These are phyloP conservation scores for Pilobolus umbonatus DNA, from an alignment of 192 early-diverging fungal genomes.

Conservation along the genomic window DNA sequence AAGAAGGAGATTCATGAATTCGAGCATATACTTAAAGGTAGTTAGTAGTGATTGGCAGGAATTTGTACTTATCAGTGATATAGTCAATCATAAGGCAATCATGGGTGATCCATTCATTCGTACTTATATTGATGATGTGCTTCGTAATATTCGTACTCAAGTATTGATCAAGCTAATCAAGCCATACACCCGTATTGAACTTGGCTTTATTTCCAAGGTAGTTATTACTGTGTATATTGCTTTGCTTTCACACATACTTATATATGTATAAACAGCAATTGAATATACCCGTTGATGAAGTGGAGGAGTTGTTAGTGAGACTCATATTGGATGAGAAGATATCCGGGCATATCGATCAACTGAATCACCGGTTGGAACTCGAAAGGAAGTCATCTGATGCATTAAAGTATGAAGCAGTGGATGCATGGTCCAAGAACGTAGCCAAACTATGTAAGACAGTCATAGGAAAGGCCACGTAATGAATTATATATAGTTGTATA, in stretches of 20 bases:
- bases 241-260: background rate
- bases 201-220: constrained; percentile 76
- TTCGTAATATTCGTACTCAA: constrained; percentile 90
- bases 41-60: background rate
- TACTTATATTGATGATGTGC: constrained; percentile 86
- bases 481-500: background rate
- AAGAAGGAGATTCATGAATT: constrained; percentile 82
- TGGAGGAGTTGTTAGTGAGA: constrained; percentile 80
- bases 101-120: constrained; percentile 89
- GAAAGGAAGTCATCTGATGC: constrained; percentile 62
- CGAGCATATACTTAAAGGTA: constrained; percentile 75
- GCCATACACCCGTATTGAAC: constrained; percentile 90
- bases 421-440: constrained; percentile 68
- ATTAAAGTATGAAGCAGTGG: constrained; percentile 60
- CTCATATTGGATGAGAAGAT: constrained; percentile 89
- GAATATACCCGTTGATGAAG: constrained; percentile 69
- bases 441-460: constrained; percentile 55
- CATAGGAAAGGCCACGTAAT: constrained; percentile 47
- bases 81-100: constrained; percentile 68
- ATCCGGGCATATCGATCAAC: constrained; percentile 85
- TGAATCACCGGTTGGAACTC: constrained; percentile 72
- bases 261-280: constrained; percentile 49
- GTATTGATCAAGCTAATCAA: constrained; percentile 78
- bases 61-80: background rate
- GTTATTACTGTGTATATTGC: background rate